Evolutionary conservation across 352 stramenopile genomes (phyloP).

Genomic region (Globisporangium nunn): DNA sequence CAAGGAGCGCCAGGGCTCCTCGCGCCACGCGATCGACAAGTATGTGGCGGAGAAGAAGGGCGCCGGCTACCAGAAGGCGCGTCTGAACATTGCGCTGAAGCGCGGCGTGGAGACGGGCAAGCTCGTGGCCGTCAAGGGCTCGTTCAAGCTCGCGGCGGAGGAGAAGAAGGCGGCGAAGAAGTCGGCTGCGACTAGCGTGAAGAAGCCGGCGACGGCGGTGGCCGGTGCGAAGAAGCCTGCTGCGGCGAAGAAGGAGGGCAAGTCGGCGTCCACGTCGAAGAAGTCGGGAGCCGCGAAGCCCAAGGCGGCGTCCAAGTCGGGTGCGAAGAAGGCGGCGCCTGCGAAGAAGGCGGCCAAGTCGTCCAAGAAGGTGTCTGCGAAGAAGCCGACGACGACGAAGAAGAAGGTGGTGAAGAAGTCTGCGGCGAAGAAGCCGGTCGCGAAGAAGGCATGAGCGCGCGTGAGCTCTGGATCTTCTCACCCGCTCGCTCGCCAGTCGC

Average conservation of each 20-base stretch:
- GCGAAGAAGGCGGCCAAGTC: constrained; percentile 38
- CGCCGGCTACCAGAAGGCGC: constrained; percentile 65
- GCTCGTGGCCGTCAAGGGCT: constrained; percentile 90
- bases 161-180: constrained; percentile 79
- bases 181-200: not conserved
- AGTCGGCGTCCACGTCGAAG: constrained; percentile 32
- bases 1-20: constrained; percentile 90
- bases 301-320: constrained; percentile 37
- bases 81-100: constrained; percentile 89
- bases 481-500: not conserved
- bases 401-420: constrained; percentile 9
- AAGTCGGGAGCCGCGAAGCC: constrained; percentile 50
- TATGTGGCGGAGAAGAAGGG: constrained; percentile 87
- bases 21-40: constrained; percentile 92
- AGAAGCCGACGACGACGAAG: constrained; percentile 18
- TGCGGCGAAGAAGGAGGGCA: constrained; percentile 40
- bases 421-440: constrained; percentile 14
- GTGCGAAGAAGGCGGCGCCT: constrained; percentile 43
- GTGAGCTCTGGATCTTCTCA: not conserved
- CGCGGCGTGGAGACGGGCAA: constrained; percentile 83
- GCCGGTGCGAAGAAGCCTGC: constrained; percentile 12
- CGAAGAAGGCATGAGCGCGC: constrained; percentile 16
- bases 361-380: constrained; percentile 21
- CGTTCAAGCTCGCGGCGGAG: constrained; percentile 91
- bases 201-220: constrained; percentile 19